Base-by-base conservation (phyloP, 2,329 filamentous ascomycete genomes). In the Aspergillus melleus region DNA sequence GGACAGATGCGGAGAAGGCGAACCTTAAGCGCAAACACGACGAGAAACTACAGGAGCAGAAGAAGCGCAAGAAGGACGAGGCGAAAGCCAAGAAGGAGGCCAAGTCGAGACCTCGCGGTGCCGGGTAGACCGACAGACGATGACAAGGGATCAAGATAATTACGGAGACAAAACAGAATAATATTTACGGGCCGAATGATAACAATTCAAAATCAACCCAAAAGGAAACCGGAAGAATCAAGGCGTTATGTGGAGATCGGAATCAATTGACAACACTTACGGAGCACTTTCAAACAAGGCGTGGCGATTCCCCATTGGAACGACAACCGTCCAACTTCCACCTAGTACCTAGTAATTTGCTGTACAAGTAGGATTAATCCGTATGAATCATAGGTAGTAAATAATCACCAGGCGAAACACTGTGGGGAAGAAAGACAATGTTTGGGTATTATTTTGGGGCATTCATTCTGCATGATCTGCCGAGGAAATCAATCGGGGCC, bases 1-100 rank as follows among this genome's bases (percentile, higher is more conserved):
- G 94, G 81, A 92, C 93, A 0, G 90, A 93, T 0, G 90, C 88
- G 64, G 88, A 99, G 79, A 90, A 94, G 78, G 89, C 89, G 56
- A 88, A 78, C 47, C 80, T 96, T 71, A 99, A 99, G 85, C 86
- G 95, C 67, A 99, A 98, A 82, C 84, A 95, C 42, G 94, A 98
- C 55, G 91, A 93, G 79, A 96, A 96, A 81, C 83, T 91, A 32
- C 92, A 93, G 69, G 90, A 92, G 68, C 92, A 92, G 78, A 97
- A 94, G 82, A 98, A 98, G 85, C 96, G 93, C 80, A 84, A 90
- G 67, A 99, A 97, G 84, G 87, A 91, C 64, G 92, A 96, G 59
- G 93, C 94, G 71, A 97, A 97, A 82, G 91, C 93, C 66, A 99
- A 98, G 85, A 93, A 93, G 66, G 91, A 91, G 65, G 86, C 87